Evolutionary conservation across 495 filamentous ascomycete genomes (phyloP), one percentile per base, ranked within the genome.

Genomic region (Hyaloscypha finlandica): DNA sequence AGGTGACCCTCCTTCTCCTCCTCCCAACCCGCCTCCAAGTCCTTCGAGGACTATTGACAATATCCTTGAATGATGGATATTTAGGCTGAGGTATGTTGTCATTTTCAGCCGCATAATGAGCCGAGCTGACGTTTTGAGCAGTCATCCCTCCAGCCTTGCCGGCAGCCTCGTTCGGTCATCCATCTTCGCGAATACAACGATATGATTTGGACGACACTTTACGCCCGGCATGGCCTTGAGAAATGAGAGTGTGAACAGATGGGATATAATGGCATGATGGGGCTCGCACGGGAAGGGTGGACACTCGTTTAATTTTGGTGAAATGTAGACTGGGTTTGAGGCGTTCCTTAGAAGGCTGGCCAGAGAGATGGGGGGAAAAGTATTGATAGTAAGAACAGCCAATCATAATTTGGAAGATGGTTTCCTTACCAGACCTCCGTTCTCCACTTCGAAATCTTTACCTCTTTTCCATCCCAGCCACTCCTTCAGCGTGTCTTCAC

Each of bases 401-500:
- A 61, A 69, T 72, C 61, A 73, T 68, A 71, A 70, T 64, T 70
- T 72, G 14, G 59, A 60, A 57, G 31, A n/a, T 71, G 73, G 69
- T 76, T 76, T 75, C 68, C 73, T 75, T 72, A 82, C 78, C 71
- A 90, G 70, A 5, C 83, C 89, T 16, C 87, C 88, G 51, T 87
- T 79, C 62, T 83, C 75, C n/a, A 90, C 74, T 5, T 82, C 80
- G 76, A 89, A 96, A 20, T 97, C 84, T 58, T 80, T 80, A 0
- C 89, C 92, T 68, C 81, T 82, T 61, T 81, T 83, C 91, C 92
- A 95, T 14, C 91, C 91, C 71, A 90, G 80, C 94, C 94, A 98
- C 60, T 84, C 74, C 59, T 81, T 79, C 67, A 98, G 69, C 4
- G 85, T 82, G 51, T 89, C 86, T 73, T 89, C 85, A 8, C 93